Base-by-base conservation (phyloP, 2,329 filamentous ascomycete genomes). In the Thermoascus crustaceus region DNA sequence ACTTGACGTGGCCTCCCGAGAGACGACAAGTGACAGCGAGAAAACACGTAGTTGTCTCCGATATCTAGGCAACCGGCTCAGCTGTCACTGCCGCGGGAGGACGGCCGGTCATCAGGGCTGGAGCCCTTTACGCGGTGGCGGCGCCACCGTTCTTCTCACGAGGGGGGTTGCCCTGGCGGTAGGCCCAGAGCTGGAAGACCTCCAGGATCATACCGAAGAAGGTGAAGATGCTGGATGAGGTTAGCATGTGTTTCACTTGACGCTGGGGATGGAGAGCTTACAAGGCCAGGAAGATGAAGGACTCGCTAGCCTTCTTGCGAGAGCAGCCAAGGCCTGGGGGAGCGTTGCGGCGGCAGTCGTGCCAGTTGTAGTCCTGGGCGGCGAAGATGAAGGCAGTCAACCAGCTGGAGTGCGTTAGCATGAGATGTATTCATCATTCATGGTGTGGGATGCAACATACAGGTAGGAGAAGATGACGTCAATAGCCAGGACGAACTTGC, bases 311-410 rank as follows among this genome's bases (percentile, higher is more conserved):
- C 31, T 54, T 49, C 48, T 69, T 69, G 22, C 51, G 45, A 6
- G 43, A 41, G 47, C 64, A 68, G 19, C 35, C 30, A 10, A 54
- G 35, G 27, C 49, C 50, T 1, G 52, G 49, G 1, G 66, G 64
- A 3, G 56, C 41, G 31, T 54, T 48, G 18, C 42, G 25, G 34
- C 21, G 41, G 48, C 64, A 67, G 21, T 46, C 25, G 10, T 45
- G 25, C 33, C 43, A 37, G 44, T 54, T 50, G 45, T 68, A 69
- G 55, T 67, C 64, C 49, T 68, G 58, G 4, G 65, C 59, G 1
- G 64, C 47, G 52, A 69, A 68, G 46, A 69, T 64, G 48, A 69
- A 69, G 11, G 63, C 54, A 1, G 66, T 68, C 48, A 69, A 57
- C 65, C 66, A 69, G 19, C 61, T 64, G 32, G 9, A 33, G 19